Conservation (phyloP, 2,329 filamentous ascomycete genomes). For the Pestalotiopsis sp. region DNA sequence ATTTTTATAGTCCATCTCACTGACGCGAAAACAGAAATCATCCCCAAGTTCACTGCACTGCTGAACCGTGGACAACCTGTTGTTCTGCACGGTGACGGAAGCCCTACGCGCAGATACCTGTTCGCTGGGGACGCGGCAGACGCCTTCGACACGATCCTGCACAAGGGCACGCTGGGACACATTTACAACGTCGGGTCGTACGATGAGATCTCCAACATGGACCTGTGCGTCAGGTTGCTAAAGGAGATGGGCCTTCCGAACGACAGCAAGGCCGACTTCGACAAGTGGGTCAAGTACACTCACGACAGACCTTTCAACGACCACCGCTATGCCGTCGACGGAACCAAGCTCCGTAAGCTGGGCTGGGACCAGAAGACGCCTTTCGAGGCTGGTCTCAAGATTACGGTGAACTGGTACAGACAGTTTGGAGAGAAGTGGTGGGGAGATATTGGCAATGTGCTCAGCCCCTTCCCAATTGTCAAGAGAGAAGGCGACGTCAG, state of each 20-base stretch:
- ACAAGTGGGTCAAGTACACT: conserved; percentile 72
- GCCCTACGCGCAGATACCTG: conserved; percentile 74
- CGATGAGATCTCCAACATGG: conserved; percentile 76
- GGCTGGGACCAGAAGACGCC: conserved; percentile 71
- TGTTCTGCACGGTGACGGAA: conserved; percentile 76
- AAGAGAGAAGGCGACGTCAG: conserved; percentile 38
- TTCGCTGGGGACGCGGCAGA: conserved; percentile 80
- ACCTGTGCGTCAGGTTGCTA: conserved; percentile 68
- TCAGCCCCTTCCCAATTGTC: conserved; percentile 69
- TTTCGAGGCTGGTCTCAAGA: conserved; percentile 64
- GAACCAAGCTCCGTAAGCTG: conserved; percentile 65
- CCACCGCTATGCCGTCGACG: conserved; percentile 72
- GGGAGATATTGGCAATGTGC: conserved; percentile 70
- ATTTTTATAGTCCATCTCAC: background rate
- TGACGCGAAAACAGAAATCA: conserved; percentile 65
- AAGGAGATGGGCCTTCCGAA: conserved; percentile 61
- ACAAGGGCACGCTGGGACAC: conserved; percentile 73
- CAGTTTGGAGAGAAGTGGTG: conserved; percentile 70
- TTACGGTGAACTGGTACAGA: conserved; percentile 72
- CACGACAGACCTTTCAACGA: conserved; percentile 81
- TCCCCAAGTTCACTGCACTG: conserved; percentile 78
- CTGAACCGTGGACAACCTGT: conserved; percentile 68
- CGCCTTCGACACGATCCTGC: conserved; percentile 82
- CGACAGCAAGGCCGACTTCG: conserved; percentile 53
- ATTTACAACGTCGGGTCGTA: conserved; percentile 82